Evolutionary conservation across 306 rosid genomes (phyloP).

Genomic region (Trifolium dubium): DNA sequence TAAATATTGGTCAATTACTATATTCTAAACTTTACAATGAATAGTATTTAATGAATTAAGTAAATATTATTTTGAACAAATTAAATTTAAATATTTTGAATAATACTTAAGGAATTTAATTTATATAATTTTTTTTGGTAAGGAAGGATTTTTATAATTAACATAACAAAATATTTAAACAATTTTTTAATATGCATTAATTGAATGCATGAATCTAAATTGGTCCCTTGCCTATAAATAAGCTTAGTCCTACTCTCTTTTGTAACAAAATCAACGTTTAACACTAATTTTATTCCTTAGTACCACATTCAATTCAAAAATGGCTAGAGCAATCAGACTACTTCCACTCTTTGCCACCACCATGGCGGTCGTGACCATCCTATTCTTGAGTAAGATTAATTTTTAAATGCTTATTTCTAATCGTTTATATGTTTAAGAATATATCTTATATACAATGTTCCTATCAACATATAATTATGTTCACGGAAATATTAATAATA

Average conservation of each 20-base stretch:
- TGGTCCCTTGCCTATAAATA: background rate
- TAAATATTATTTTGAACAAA: too few species aligned
- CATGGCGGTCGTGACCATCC: background rate
- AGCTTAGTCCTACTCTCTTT: background rate
- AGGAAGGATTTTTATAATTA: too few species aligned
- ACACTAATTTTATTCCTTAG: background rate
- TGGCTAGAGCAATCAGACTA: background rate
- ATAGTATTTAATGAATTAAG: background rate
- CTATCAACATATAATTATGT: too few species aligned
- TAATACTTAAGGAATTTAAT: too few species aligned
- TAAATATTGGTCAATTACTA: too few species aligned
- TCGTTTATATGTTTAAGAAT: background rate
- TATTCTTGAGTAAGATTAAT: background rate
- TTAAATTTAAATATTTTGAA: too few species aligned
- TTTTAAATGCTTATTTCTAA: background rate
- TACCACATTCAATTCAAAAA: background rate
- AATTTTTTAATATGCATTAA: background rate
- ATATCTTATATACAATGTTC: too few species aligned
- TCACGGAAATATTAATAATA: too few species aligned
- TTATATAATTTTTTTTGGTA: too few species aligned
- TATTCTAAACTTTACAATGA: too few species aligned
- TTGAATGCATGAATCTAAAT: background rate
- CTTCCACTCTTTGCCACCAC: background rate
- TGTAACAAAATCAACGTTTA: background rate
- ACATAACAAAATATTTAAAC: too few species aligned